Evolutionary conservation across 2,329 filamentous ascomycete species (phyloP).

Genomic region (Colletotrichum navitas): DNA sequence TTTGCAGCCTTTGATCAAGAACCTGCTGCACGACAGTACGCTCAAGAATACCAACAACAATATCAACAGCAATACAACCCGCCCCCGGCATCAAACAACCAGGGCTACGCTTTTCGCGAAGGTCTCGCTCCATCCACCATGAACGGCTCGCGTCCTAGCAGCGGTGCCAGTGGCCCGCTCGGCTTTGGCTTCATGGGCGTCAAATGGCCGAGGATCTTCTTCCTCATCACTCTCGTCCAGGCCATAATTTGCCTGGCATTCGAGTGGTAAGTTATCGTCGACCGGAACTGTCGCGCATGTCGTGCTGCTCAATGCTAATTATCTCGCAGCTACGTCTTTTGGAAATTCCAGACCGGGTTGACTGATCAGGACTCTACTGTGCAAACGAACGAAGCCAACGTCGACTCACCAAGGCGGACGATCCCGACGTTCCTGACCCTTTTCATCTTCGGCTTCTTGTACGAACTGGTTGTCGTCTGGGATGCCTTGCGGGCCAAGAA

Average conservation of each 20-base stretch:
- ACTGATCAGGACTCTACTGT: constrained; percentile 38
- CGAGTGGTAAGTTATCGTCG: constrained; percentile 78
- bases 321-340: constrained; percentile 84
- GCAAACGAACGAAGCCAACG: constrained; percentile 53
- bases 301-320: background rate
- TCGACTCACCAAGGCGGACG: constrained; percentile 71
- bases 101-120: constrained; percentile 52
- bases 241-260: constrained; percentile 84
- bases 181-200: constrained; percentile 81
- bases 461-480: constrained; percentile 90
- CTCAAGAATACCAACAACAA: constrained; percentile 44
- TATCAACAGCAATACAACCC: constrained; percentile 43
- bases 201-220: constrained; percentile 90
- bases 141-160: constrained; percentile 44
- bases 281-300: background rate
- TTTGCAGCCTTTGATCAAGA: constrained; percentile 47
- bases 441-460: constrained; percentile 97
- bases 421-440: constrained; percentile 96
- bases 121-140: constrained; percentile 51
- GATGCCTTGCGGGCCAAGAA: constrained; percentile 96
- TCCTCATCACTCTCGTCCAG: constrained; percentile 80
- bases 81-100: constrained; percentile 46
- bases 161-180: constrained; percentile 39
- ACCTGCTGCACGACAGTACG: constrained; percentile 46
- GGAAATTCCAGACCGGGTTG: constrained; percentile 79